Evolutionary conservation across 305 asterid genomes (phyloP), one percentile per base, ranked within the genome.

Genomic region (Fraxinus sp.): DNA sequence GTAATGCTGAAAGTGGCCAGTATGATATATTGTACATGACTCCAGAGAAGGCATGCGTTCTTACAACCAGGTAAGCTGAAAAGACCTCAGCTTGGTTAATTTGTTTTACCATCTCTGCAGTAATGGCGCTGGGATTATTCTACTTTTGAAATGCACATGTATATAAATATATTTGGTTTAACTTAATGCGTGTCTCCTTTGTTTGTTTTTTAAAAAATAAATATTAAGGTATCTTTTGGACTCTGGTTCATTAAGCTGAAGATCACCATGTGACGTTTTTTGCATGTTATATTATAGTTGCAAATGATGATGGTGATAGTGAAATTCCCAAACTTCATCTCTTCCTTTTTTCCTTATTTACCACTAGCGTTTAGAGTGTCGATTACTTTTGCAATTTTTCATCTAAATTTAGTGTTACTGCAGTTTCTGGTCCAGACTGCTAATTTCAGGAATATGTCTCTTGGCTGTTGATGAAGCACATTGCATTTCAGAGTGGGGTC

Each of bases 401-500:
- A 26, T 24, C 30, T 46, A 33, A n/a, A n/a, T n/a, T n/a, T n/a
- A 75, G 55, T 79, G 83, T 77, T 84, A 52, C 74, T 89, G 91
- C 97, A 94, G 98, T 88, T 96, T 96, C 89, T 96, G 98, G 99
- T 86, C 95, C 84, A 91, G 90, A 84, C 85, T 94, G 88, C 89
- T 88, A 49, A 84, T 87, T 70, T 85, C 89, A 7, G 99, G 99
- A 86, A 90, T 96, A 72, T 91, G 97, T 86, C 92, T 95, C 72
- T 82, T 96, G 89, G 98, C 99, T 86, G 96, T 96, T 89, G 99
- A 94, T 81, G 99, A 96, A 90, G 99, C 97, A 81, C 98, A 94
- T 83, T 95, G 99, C 90, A 95, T 95, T 84, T 95, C 99, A 33
- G 98, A 95, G 87, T 95, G 99, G 99, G 99, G 99, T 77, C 99